These are phyloP conservation scores for Fusarium ambrosium DNA, from an alignment of 2,329 filamentous ascomycete genomes.

Conservation along the genomic window DNA sequence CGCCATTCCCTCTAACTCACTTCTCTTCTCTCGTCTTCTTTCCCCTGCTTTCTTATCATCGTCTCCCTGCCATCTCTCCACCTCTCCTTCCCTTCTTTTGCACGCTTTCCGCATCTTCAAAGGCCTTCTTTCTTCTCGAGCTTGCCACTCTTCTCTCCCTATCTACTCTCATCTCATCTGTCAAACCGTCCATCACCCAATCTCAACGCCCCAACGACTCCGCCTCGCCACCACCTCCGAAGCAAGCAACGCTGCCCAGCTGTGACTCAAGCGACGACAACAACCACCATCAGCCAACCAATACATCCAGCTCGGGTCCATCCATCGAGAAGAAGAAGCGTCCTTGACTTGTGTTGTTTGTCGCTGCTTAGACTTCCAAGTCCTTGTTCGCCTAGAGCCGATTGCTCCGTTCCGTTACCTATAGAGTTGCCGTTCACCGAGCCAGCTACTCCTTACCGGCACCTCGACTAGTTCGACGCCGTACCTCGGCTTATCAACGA, in stretches of 20 bases:
- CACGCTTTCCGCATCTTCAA: constrained; percentile 51
- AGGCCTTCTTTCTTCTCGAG: constrained; percentile 55
- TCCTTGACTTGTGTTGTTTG: constrained; percentile 42
- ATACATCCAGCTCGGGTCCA: constrained; percentile 29
- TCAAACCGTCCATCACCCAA: constrained; percentile 35
- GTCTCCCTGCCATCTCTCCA: constrained; percentile 49
- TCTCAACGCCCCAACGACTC: constrained; percentile 33
- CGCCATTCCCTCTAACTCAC: constrained; percentile 53
- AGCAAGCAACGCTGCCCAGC: constrained; percentile 44
- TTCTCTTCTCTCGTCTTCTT: constrained; percentile 51
- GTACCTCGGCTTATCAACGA: constrained; percentile 26
- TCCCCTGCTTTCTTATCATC: constrained; percentile 51
- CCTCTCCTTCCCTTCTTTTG: constrained; percentile 51
- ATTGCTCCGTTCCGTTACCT: constrained; percentile 22
- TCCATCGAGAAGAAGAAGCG: constrained; percentile 53
- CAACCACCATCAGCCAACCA: constrained; percentile 15
- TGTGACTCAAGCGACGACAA: constrained; percentile 38
- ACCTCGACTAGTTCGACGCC: constrained; percentile 18
- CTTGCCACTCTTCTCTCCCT: constrained; percentile 49
- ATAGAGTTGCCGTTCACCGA: constrained; percentile 23
- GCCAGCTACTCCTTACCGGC: neutral
- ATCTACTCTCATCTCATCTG: constrained; percentile 35
- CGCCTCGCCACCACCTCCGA: constrained; percentile 44
- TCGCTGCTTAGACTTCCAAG: constrained; percentile 33
- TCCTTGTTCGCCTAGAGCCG: constrained; percentile 37